Evolutionary conservation across 306 rosid species (phyloP).

Genomic region (Trichosanthes cucumerina): DNA sequence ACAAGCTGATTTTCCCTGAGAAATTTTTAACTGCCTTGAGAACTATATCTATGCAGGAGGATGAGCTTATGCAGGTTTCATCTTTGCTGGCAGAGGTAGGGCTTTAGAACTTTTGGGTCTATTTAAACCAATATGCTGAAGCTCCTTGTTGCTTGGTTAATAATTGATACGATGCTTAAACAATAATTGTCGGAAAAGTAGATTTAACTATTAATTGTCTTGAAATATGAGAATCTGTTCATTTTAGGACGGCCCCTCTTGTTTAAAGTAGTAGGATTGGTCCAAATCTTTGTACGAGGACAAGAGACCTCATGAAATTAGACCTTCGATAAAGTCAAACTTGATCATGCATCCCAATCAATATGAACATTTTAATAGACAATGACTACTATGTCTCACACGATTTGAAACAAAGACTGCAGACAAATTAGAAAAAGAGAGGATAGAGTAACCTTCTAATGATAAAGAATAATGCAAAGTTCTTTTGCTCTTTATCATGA

Average conservation of each 20-base stretch:
- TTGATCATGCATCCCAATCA: not conserved
- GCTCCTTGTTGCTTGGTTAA: not conserved
- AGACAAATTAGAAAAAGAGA: not conserved
- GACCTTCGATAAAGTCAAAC: not conserved
- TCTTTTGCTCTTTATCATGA: not conserved
- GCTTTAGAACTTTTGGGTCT: not conserved
- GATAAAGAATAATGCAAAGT: not conserved
- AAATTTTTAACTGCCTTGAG: slow-evolving; percentile 66
- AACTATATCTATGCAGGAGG: slow-evolving; percentile 80
- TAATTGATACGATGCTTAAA: not conserved
- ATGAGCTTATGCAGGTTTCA: slow-evolving; percentile 69
- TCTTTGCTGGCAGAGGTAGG: slow-evolving; percentile 78
- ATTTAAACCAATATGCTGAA: slow-evolving; percentile 1
- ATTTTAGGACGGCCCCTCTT: not conserved
- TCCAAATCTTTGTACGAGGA: not conserved
- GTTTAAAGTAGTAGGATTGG: not conserved
- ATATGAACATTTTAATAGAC: not conserved
- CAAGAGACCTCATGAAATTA: not conserved
- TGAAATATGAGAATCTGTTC: not conserved
- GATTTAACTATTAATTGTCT: not conserved
- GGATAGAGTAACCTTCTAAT: not conserved
- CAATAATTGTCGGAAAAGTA: not conserved
- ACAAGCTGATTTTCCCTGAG: slow-evolving; percentile 78
- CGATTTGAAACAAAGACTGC: not conserved
- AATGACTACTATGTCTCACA: not conserved